A percentile compares a stretch with the other conserved stretches of the same genome.
Conservation (phyloP, 192 early-diverging fungal species). For the Phlyctochytrium planicorne region DNA sequence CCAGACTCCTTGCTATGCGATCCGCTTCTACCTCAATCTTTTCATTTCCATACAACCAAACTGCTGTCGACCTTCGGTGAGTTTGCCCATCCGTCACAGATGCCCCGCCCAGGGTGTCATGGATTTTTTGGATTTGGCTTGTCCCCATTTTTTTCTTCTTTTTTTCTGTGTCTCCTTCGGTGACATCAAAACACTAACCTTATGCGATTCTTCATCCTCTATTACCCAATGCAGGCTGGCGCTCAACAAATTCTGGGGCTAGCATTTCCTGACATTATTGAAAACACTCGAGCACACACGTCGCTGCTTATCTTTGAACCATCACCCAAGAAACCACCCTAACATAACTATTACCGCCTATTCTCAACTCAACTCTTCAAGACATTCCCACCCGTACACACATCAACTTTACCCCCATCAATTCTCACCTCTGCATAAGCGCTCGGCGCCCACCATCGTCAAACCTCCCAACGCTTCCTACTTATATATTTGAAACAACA, state of each 20-base stretch:
- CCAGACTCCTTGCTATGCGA: conserved; percentile 2
- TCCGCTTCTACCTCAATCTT: neutral
- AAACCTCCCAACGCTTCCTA: neutral
- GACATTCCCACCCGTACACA: neutral
- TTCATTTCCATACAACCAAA: conserved; percentile 4
- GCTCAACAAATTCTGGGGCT: conserved; percentile 3
- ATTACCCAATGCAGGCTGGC: too few relatives aligned
- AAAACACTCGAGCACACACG: neutral
- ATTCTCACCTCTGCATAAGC: too few relatives aligned
- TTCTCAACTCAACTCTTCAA: neutral
- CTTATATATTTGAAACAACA: conserved; percentile 1
- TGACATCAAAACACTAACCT: too few relatives aligned
- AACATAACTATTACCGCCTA: neutral
- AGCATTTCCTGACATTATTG: neutral
- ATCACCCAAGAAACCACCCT: conserved; percentile 1
- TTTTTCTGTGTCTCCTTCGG: too few relatives aligned
- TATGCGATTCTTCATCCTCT: too few relatives aligned
- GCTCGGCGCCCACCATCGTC: too few relatives aligned
- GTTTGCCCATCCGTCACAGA: too few relatives aligned
- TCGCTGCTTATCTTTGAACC: neutral
- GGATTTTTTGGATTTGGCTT: too few relatives aligned
- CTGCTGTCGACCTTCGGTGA: neutral
- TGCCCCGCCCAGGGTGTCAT: too few relatives aligned
- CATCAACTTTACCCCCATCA: neutral
- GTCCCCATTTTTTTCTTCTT: too few relatives aligned